Evolutionary conservation across 257 asterid genomes (phyloP), one percentile per base, ranked within the genome.

Genomic region (Linderniella brevidens): DNA sequence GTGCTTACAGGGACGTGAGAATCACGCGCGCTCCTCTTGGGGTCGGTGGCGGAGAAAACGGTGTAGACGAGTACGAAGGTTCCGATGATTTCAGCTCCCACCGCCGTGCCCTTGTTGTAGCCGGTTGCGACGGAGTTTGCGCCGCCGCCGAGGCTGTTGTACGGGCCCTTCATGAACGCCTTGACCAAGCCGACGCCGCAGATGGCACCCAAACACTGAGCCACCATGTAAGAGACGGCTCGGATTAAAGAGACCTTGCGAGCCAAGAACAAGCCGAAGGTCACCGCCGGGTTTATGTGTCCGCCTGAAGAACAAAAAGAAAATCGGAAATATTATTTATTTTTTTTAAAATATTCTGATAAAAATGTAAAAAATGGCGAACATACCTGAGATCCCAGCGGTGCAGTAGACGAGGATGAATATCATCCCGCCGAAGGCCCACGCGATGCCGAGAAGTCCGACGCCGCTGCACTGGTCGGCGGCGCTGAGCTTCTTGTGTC

Each of bases 401-500:
- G 87, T 77, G 82, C 87, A 77, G 82, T 77, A 77, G 9, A 77
- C 87, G 46, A 74, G 87, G 52, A 77, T 62, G 61, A 74, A 78
- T 16, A 78, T 74, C 87, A 71, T 78, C 68, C 87, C 87, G 16
- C 87, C 87, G 46, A 78, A 78, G 37, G 83, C 87, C 87, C 87
- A 78, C 8, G 87, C 59, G 40, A 78, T 74, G 25, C 87, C 87
- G 1, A 78, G 80, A 42, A 68, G 29, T 16, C 87, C 87, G 13
- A 77, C 87, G 10, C 87, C 87, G n/a, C 59, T 79, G 49, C 87
- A 77, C 13, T 54, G 72, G 48, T 71, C 79, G 6, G 40, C 53
- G 7, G 53, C 73, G 65, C 54, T 51, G 17, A 46, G 63, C 56
- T 65, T 65, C 58, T 64, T 68, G 68, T 77, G 78, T 9, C 83